Base-by-base conservation (phyloP, 768 basidiomycete genomes). In the Pulveroboletus sp. region DNA sequence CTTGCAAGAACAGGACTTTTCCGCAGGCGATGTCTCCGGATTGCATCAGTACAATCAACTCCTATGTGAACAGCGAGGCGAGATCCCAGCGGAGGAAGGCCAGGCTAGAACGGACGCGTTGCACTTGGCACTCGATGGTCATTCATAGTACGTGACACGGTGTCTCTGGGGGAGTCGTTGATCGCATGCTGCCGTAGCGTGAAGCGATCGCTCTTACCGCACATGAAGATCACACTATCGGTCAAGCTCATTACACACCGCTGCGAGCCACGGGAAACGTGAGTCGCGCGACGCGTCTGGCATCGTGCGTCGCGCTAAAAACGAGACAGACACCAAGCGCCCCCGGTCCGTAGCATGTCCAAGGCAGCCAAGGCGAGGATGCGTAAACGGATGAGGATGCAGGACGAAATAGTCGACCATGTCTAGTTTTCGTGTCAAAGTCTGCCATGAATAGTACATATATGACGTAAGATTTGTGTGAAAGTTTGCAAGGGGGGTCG, bases 31-130 rank as follows among this genome's bases (percentile, higher is more conserved):
- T 37, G 61, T 71, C 23, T 63, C 66, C 4, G 88, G 88, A 4
- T 65, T 91, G 29, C 78, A 88, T 60, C 89, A 91, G 61, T 90
- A 90, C 68, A 91, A 90, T 53, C 76, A 86, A 46, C 67, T 90
- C 11, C 79, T 81, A 1, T 77, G 60, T 36, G 64, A 90, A 23
- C 55, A 44, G 16, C 56, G 20, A 44, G 56, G 43, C 17, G 25
- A 29, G 20, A 56, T 62, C 12, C 52, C 63, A 4, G 64, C 61
- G 29, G 70, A 69, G 17, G 67, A 69, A 13, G 69, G 73, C 37
- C 67, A 72, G 1, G 56, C 63, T 7, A 68, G 59, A 44, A 43
- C 48, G n/a, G 44, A 58, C 42, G 54, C 62, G 20, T 39, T 72
- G 25, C 34, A 47, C 2, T 56, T 67, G n/a, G 79, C 76, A 3